Percentiles rank a stretch among this genome's conserved stretches.
These are phyloP conservation scores for Pogostemon cablin DNA, from an alignment of 257 asterid genomes.

Conservation along the genomic window DNA sequence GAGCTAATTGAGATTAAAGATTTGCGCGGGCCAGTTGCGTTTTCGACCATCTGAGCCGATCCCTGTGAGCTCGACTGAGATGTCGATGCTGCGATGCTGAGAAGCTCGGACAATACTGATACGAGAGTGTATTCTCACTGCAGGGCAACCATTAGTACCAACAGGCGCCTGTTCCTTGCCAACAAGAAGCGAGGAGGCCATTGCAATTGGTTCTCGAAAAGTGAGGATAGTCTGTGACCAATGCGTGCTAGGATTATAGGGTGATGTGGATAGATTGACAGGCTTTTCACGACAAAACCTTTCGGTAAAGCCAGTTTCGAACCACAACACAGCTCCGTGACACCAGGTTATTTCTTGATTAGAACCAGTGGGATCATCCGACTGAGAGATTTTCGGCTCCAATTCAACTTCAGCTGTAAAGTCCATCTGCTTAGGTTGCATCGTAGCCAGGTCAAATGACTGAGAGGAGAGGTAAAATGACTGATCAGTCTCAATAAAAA, in stretches of 20 bases:
- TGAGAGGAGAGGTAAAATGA: slow-evolving; percentile 39
- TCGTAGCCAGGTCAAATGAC: slow-evolving; percentile 82
- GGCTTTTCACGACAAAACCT: slow-evolving; percentile 89
- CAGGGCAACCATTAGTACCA: slow-evolving; percentile 71
- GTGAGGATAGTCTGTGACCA: slow-evolving; percentile 96
- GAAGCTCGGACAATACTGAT: slow-evolving; percentile 74
- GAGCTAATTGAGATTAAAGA: slow-evolving; percentile 53
- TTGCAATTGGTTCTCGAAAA: slow-evolving; percentile 77
- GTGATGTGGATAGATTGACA: slow-evolving; percentile 78
- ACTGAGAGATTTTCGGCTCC: slow-evolving; percentile 40
- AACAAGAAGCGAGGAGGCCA: slow-evolving; percentile 45
- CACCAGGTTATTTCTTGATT: slow-evolving; percentile 49
- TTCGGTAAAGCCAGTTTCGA: slow-evolving; percentile 79
- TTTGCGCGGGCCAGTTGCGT: slow-evolving; percentile 69
- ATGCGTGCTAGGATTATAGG: slow-evolving; percentile 75
- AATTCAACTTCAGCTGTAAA: slow-evolving; percentile 79
- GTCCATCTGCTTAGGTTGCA: slow-evolving; percentile 82
- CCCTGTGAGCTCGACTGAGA: slow-evolving; percentile 80
- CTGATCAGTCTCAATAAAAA: slow-evolving; percentile 15
- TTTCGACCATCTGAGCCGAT: slow-evolving; percentile 51
- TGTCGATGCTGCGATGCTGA: slow-evolving; percentile 88
- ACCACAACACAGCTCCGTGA: slow-evolving; percentile 90
- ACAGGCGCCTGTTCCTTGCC: slow-evolving; percentile 38
- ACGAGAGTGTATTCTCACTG: slow-evolving; percentile 61
- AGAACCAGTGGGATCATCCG: slow-evolving; percentile 27